These are phyloP conservation scores for Chaetomidium leptoderma DNA, from an alignment of 495 filamentous ascomycete species.

Conservation along the genomic window DNA sequence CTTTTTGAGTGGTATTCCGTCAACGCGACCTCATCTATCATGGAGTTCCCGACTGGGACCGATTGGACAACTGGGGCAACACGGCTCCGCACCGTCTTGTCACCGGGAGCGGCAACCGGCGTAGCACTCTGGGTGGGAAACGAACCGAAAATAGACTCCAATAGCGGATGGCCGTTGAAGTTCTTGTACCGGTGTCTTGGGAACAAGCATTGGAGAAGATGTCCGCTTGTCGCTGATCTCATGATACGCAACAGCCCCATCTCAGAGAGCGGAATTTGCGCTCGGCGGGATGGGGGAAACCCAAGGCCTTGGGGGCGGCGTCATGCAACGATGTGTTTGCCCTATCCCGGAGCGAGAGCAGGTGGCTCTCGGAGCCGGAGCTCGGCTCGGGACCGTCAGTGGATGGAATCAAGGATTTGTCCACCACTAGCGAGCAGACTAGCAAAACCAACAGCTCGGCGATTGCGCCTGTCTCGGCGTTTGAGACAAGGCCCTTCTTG, in stretches of 20 bases:
- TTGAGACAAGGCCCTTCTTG: background rate
- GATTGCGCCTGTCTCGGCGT: background rate
- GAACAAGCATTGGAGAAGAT: background rate
- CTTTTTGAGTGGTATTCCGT: background rate
- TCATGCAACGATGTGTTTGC: background rate
- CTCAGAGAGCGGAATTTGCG: background rate
- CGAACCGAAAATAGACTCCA: conserved; percentile 17
- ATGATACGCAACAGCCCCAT: background rate
- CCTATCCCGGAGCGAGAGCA: background rate
- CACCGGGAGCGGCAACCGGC: conserved; percentile 16
- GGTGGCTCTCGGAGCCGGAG: background rate
- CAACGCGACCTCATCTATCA: background rate
- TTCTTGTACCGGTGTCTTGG: background rate
- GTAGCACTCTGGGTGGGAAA: conserved; percentile 13
- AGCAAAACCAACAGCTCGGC: background rate
- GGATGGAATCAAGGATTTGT: background rate
- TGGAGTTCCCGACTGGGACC: background rate
- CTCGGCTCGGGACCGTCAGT: conserved; percentile 1
- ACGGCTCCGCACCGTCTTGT: conserved; percentile 17
- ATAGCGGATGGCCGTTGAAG: background rate
- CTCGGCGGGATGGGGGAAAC: background rate
- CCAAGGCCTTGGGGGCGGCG: background rate
- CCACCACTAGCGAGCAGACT: background rate
- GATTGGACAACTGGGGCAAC: conserved; percentile 9
- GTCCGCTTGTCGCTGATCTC: too few species aligned